Conservation (phyloP, 306 rosid genomes). For the Ceratonia siliqua region DNA sequence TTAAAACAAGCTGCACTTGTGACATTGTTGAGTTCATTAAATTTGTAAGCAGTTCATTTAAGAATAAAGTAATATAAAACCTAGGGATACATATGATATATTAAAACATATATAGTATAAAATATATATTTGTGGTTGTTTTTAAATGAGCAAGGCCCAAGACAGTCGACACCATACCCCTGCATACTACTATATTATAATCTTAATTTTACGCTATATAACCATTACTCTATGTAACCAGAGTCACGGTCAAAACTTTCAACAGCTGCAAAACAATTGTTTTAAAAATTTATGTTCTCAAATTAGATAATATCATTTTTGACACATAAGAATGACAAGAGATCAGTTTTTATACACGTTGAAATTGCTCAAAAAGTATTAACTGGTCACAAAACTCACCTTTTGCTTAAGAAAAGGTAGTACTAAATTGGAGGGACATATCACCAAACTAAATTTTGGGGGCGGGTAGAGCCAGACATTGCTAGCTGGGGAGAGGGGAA, state of each 20-base stretch:
- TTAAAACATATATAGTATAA: too few relatives aligned
- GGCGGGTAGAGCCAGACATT: too few relatives aligned
- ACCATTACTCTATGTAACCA: not conserved
- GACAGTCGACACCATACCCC: too few relatives aligned
- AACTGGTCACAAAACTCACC: not conserved
- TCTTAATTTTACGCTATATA: not conserved
- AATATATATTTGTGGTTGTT: too few relatives aligned
- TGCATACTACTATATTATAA: not conserved
- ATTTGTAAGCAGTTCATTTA: constrained; percentile 17
- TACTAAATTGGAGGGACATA: not conserved
- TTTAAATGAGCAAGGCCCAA: too few relatives aligned
- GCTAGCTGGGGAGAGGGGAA: too few relatives aligned
- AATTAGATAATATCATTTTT: not conserved
- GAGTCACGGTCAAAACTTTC: not conserved
- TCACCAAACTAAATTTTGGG: too few relatives aligned
- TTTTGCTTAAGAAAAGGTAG: not conserved
- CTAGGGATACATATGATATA: not conserved
- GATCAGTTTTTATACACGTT: not conserved
- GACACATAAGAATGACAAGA: not conserved
- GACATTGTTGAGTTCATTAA: too few relatives aligned
- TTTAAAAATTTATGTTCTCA: not conserved
- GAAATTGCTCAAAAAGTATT: not conserved
- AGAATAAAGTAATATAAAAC: not conserved
- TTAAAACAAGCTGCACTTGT: not conserved
- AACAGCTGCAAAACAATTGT: not conserved